These are phyloP conservation scores for Capillidium heterosporum DNA, from an alignment of 371 early-diverging fungal species.

Conservation along the genomic window DNA sequence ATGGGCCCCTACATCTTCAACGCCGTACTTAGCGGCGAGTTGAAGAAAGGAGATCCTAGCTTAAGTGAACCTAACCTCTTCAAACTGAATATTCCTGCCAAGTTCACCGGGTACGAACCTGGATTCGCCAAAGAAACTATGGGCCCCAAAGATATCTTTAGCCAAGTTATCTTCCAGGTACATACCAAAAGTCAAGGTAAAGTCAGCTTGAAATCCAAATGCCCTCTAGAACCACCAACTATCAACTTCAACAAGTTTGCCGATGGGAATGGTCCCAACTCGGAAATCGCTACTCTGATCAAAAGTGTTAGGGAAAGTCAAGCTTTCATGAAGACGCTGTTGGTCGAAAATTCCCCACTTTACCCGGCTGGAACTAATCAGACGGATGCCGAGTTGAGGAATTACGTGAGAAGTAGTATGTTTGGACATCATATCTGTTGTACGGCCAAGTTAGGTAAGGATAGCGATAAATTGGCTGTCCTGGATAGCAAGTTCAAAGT, in stretches of 20 bases:
- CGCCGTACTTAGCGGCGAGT: not conserved
- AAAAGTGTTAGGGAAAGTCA: not conserved
- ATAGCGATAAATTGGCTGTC: slow-evolving; percentile 14
- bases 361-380: not conserved
- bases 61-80: not conserved
- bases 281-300: not conserved
- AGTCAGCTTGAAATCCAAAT: not conserved
- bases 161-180: not conserved
- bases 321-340: not conserved
- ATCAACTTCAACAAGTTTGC: slow-evolving; percentile 5
- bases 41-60: not conserved
- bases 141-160: not conserved
- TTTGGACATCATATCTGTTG: slow-evolving; percentile 10
- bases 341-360: not conserved
- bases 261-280: not conserved
- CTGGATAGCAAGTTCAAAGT: slow-evolving; percentile 21
- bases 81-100: not conserved
- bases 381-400: not conserved
- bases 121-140: not conserved
- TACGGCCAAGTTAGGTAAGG: slow-evolving; percentile 16
- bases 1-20: not conserved
- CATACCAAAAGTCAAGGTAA: not conserved
- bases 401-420: slow-evolving; percentile 7
- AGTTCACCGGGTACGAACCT: not conserved
- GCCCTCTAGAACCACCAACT: not conserved